Conservation (phyloP, 495 filamentous ascomycete genomes). For the Platismatia glauca region DNA sequence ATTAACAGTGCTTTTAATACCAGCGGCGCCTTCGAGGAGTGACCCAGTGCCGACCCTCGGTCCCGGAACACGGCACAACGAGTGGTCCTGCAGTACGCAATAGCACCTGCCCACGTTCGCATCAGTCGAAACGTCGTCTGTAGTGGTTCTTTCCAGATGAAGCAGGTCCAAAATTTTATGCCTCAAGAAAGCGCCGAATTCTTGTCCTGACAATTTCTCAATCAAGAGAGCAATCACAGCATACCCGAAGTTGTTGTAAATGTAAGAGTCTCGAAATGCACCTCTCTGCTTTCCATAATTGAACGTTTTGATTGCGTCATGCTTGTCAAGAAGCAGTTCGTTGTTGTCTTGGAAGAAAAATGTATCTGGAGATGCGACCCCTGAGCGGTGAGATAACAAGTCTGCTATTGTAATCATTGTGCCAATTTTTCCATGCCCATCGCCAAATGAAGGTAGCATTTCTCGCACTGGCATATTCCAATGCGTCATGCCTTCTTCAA, state of each 20-base stretch:
- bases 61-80: not conserved
- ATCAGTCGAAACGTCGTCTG: not conserved
- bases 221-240: slow-evolving; percentile 21
- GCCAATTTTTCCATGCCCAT: slow-evolving; percentile 6
- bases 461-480: slow-evolving; percentile 25
- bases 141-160: slow-evolving; percentile 3
- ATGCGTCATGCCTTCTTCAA: slow-evolving; percentile 24
- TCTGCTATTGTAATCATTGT: slow-evolving; percentile 3
- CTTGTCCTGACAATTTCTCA: slow-evolving; percentile 17
- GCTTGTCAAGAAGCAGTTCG: slow-evolving; percentile 7
- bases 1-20: slow-evolving; percentile 9
- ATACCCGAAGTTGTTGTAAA: slow-evolving; percentile 28
- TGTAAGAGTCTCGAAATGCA: slow-evolving; percentile 12
- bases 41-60: slow-evolving; percentile 7
- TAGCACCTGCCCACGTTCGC: slow-evolving; percentile 10
- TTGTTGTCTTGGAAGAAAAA: slow-evolving; percentile 14
- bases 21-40: slow-evolving; percentile 10
- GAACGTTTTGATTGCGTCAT: slow-evolving; percentile 4
- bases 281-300: slow-evolving; percentile 9
- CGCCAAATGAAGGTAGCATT: slow-evolving; percentile 19
- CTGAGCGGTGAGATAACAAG: slow-evolving; percentile 7
- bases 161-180: slow-evolving; percentile 17
- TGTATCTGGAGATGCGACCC: slow-evolving; percentile 1
- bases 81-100: slow-evolving; percentile 8
- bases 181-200: slow-evolving; percentile 14